These are phyloP conservation scores for Fragilaria crotonensis DNA, from an alignment of 108 stramenopile species.

Conservation along the genomic window DNA sequence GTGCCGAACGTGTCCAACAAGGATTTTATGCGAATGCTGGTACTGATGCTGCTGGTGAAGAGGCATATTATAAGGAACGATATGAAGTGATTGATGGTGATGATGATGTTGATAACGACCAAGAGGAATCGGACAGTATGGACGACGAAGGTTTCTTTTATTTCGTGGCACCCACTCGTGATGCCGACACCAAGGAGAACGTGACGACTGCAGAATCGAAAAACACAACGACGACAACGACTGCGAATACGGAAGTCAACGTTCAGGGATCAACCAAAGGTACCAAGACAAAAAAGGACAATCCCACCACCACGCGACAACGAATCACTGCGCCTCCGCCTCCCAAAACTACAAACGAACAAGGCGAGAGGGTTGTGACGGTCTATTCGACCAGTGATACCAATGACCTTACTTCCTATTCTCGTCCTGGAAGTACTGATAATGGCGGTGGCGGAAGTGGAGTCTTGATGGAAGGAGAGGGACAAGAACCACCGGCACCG, in stretches of 20 bases:
- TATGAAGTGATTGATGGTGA: constrained; percentile 24
- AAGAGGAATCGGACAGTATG: too few species aligned
- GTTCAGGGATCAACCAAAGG: constrained; percentile 7
- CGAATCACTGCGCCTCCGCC: constrained; percentile 49
- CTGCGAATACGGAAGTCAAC: constrained; percentile 9
- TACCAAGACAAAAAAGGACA: too few species aligned
- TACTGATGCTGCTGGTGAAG: too few species aligned
- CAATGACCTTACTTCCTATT: constrained; percentile 70
- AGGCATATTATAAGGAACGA: too few species aligned
- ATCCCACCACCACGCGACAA: constrained; percentile 7
- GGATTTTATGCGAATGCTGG: constrained; percentile 35
- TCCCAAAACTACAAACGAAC: constrained; percentile 49
- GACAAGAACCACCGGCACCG: constrained; percentile 13
- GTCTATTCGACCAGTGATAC: constrained; percentile 71
- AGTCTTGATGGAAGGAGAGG: constrained; percentile 9
- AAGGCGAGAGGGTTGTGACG: constrained; percentile 78
- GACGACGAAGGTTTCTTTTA: constrained; percentile 46
- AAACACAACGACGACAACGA: constrained; percentile 16
- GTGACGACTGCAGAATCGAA: constrained; percentile 15
- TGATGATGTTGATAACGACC: constrained; percentile 33
- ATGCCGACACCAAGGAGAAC: constrained; percentile 8
- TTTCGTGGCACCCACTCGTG: constrained; percentile 10
- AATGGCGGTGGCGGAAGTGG: too few species aligned
- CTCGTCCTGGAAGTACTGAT: constrained; percentile 28
- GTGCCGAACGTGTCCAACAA: constrained; percentile 49